These are phyloP conservation scores for Chiua sp. DNA, from an alignment of 1,284 basidiomycete species.

Conservation along the genomic window DNA sequence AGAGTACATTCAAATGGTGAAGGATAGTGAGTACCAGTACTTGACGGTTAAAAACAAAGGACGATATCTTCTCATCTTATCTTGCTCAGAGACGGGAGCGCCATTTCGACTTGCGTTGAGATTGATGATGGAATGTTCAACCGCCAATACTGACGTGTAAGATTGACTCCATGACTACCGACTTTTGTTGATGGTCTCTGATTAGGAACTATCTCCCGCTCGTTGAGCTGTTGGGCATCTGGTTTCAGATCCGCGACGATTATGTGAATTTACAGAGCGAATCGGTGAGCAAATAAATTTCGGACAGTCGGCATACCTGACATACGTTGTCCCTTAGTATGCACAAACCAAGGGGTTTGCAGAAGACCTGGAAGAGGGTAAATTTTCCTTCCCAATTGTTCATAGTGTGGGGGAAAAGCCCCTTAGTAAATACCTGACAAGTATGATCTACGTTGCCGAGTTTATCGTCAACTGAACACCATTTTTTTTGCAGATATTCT, in stretches of 20 bases:
- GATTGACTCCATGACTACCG: not conserved
- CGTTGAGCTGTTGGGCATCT: constrained; percentile 91
- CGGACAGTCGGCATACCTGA: constrained; percentile 1
- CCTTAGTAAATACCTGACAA: constrained; percentile 79
- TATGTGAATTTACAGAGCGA: constrained; percentile 93
- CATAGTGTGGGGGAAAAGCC: constrained; percentile 82
- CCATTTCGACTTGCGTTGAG: constrained; percentile 92
- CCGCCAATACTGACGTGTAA: constrained; percentile 64
- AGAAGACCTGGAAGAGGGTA: constrained; percentile 95
- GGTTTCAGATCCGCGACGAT: constrained; percentile 97
- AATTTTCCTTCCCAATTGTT: constrained; percentile 95
- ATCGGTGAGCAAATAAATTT: constrained; percentile 52
- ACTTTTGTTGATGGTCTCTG: not conserved
- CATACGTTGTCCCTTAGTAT: constrained; percentile 60
- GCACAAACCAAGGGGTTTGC: constrained; percentile 91
- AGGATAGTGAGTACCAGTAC: constrained; percentile 67
- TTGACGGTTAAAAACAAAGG: not conserved
- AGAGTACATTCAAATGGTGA: constrained; percentile 86
- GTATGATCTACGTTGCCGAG: constrained; percentile 50
- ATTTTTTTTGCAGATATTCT: constrained; percentile 68
- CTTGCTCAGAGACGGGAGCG: constrained; percentile 88
- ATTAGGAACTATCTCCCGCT: constrained; percentile 87
- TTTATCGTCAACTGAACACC: constrained; percentile 3
- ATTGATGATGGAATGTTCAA: constrained; percentile 91
- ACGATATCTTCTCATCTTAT: not conserved